Evolutionary conservation across 2,329 filamentous ascomycete genomes (phyloP).

Genomic region (Talaromyces sp.): DNA sequence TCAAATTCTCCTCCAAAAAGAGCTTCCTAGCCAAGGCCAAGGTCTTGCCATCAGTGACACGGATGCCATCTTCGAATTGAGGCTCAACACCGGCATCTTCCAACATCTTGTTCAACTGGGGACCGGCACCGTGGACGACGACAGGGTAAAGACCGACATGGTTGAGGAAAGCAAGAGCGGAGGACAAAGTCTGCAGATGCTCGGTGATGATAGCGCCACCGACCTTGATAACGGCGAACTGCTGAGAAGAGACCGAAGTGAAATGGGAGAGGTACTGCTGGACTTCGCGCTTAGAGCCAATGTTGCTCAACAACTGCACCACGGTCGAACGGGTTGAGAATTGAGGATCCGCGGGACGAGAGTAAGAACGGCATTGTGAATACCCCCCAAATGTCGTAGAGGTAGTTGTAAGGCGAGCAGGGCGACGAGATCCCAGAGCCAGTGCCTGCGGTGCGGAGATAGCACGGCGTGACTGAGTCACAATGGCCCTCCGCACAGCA

Average conservation of each 20-base stretch:
- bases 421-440: constrained; percentile 26
- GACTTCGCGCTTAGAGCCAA: constrained; percentile 92
- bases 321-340: constrained; percentile 73
- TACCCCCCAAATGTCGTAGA: constrained; percentile 13
- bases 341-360: constrained; percentile 48
- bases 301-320: constrained; percentile 87
- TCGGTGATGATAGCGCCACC: constrained; percentile 94
- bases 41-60: constrained; percentile 93
- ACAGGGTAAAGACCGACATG: constrained; percentile 93
- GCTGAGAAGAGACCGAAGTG: constrained; percentile 91
- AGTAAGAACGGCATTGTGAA: constrained; percentile 41
- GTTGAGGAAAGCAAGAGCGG: constrained; percentile 84
- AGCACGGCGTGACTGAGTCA: constrained; percentile 38
- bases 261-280: constrained; percentile 98
- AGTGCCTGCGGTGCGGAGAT: constrained; percentile 38
- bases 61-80: constrained; percentile 92
- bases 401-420: constrained; percentile 18
- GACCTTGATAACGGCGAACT: constrained; percentile 98
- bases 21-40: constrained; percentile 84
- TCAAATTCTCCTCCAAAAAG: constrained; percentile 93
- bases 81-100: constrained; percentile 90
- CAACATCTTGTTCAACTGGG: constrained; percentile 88
- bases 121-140: constrained; percentile 91
- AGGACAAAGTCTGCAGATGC: constrained; percentile 85
- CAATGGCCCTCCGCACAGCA: constrained; percentile 45